These are phyloP conservation scores for Sphaerulina populicola DNA, from an alignment of 2,329 filamentous ascomycete genomes.

Conservation along the genomic window DNA sequence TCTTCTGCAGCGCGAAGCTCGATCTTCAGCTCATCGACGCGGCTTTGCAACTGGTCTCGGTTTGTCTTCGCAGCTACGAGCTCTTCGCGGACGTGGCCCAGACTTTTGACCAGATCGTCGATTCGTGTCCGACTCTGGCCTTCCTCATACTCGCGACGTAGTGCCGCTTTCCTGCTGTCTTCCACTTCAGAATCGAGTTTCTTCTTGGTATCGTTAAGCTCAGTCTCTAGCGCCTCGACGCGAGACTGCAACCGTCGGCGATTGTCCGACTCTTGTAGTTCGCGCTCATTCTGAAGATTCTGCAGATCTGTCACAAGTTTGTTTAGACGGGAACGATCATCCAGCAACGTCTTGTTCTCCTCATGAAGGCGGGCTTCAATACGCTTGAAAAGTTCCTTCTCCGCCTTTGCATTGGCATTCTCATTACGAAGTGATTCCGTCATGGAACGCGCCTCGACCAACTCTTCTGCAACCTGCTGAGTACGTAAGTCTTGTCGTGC, in stretches of 20 bases:
- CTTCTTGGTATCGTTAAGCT: slow-evolving; percentile 68
- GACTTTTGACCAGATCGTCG: slow-evolving; percentile 75
- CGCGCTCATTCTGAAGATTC: slow-evolving; percentile 83
- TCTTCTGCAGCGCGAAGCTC: slow-evolving; percentile 87
- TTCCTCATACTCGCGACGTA: slow-evolving; percentile 83
- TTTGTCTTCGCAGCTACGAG: slow-evolving; percentile 77
- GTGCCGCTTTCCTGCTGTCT: slow-evolving; percentile 69
- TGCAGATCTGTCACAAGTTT: slow-evolving; percentile 76
- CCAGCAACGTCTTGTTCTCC: slow-evolving; percentile 74
- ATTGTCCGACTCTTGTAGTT: slow-evolving; percentile 71
- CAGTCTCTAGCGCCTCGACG: slow-evolving; percentile 69
- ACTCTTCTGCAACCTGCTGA: slow-evolving; percentile 85
- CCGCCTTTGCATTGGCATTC: slow-evolving; percentile 83
- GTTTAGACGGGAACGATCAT: slow-evolving; percentile 78
- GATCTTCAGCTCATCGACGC: slow-evolving; percentile 80
- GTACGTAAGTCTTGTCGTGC: slow-evolving; percentile 84
- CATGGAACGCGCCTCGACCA: slow-evolving; percentile 74
- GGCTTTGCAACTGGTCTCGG: slow-evolving; percentile 77
- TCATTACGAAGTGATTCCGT: slow-evolving; percentile 84
- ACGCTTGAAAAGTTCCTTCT: slow-evolving; percentile 89
- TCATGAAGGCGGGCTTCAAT: slow-evolving; percentile 82
- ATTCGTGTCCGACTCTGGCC: slow-evolving; percentile 84
- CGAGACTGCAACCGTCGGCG: slow-evolving; percentile 70
- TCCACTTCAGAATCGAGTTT: slow-evolving; percentile 77
- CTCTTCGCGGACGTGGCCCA: slow-evolving; percentile 77